Evolutionary conservation across 371 early-diverging fungal genomes (phyloP).

Genomic region (Actinomucor elegans): DNA sequence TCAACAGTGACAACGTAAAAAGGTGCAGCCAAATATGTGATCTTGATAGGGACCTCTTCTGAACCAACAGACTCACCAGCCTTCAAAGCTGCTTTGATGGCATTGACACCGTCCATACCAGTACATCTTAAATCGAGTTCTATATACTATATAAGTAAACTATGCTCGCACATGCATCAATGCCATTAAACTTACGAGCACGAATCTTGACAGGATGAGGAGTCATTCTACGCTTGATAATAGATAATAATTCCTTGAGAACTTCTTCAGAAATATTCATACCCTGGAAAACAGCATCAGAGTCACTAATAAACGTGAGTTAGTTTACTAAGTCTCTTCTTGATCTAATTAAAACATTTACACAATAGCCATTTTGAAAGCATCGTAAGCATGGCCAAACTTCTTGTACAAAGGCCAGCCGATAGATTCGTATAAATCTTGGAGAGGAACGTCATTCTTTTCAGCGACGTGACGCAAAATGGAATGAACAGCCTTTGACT

Average conservation of each 20-base stretch:
- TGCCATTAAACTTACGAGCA: slow-evolving; percentile 59
- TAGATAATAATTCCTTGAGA: slow-evolving; percentile 75
- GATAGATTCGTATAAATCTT: slow-evolving; percentile 87
- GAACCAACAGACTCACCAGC: slow-evolving; percentile 90
- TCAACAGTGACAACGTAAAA: slow-evolving; percentile 92
- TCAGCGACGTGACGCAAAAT: slow-evolving; percentile 92
- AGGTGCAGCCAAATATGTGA: slow-evolving; percentile 84
- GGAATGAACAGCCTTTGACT: slow-evolving; percentile 92
- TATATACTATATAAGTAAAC: background rate
- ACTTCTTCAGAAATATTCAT: slow-evolving; percentile 67
- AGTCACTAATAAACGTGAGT: slow-evolving; percentile 71
- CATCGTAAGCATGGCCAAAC: slow-evolving; percentile 98
- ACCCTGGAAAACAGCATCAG: slow-evolving; percentile 86
- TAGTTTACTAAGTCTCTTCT: no score
- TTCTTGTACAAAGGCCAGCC: slow-evolving; percentile 98
- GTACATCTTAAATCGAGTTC: slow-evolving; percentile 98
- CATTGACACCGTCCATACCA: slow-evolving; percentile 96
- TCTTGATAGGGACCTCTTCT: slow-evolving; percentile 83
- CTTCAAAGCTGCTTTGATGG: slow-evolving; percentile 91
- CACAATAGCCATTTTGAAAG: slow-evolving; percentile 93
- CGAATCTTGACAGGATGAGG: slow-evolving; percentile 97
- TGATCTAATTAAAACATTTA: slow-evolving; percentile 50
- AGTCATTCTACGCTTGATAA: slow-evolving; percentile 89
- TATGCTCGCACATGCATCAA: background rate
- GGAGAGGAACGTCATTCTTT: slow-evolving; percentile 78